Evolutionary conservation across 106 monocot genomes (phyloP).

Genomic region (Phalaenopsis equestris): DNA sequence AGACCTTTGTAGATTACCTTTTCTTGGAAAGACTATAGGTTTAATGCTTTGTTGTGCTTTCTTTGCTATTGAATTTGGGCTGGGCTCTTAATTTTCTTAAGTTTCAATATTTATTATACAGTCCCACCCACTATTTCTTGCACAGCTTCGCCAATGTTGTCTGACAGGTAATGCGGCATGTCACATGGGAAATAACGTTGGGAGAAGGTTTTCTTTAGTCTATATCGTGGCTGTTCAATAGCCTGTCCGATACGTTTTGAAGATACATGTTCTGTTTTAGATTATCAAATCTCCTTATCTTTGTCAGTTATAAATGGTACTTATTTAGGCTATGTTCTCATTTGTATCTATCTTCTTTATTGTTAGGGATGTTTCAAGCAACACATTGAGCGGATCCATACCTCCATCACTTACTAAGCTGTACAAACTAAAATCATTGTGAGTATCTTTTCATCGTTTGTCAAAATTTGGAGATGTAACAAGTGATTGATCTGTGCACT

Average conservation of each 20-base stretch:
- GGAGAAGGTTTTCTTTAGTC: not conserved
- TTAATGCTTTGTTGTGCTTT: not conserved
- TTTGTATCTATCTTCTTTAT: conserved; percentile 5
- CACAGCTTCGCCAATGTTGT: not conserved
- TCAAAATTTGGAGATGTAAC: conserved; percentile 3
- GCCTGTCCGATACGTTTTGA: not conserved
- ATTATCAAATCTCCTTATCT: not conserved
- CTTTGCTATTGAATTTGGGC: not conserved
- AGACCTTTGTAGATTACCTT: conserved; percentile 1
- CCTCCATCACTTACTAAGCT: conserved; percentile 71
- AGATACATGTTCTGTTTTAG: not conserved
- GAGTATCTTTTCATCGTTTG: conserved; percentile 19
- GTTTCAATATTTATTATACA: not conserved
- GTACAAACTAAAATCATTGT: conserved; percentile 74
- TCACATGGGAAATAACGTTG: not conserved
- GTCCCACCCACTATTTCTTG: not conserved
- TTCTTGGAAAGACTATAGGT: not conserved
- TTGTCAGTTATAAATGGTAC: not conserved
- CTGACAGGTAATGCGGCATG: not conserved
- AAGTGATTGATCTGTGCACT: not conserved
- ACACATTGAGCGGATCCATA: conserved; percentile 81
- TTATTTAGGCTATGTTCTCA: not conserved
- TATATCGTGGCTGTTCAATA: not conserved
- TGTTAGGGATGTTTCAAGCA: conserved; percentile 90
- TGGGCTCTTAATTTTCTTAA: not conserved